phyloP scores from a whole-genome alignment of 2,329 filamentous ascomycete genomes.

The Fulvia fulva region DNA sequence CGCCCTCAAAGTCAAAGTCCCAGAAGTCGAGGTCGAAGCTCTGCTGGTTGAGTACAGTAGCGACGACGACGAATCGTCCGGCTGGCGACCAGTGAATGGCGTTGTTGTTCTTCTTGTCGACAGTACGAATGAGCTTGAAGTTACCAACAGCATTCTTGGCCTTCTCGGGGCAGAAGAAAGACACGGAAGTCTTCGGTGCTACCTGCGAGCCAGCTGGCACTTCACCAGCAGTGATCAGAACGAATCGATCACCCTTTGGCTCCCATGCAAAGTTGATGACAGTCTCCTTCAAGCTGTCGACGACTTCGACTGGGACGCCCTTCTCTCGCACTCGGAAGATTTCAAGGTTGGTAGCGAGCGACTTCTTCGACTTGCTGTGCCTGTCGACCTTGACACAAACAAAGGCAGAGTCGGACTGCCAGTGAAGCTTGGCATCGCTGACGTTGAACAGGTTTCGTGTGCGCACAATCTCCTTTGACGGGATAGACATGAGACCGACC shows the following conservation, averaged over 20 bases:
- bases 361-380: slow-evolving; percentile 99
- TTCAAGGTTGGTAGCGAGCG: slow-evolving; percentile 90
- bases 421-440: slow-evolving; percentile 94
- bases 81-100: slow-evolving; percentile 98
- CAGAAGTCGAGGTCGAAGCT: slow-evolving; percentile 96
- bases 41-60: slow-evolving; percentile 86
- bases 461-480: slow-evolving; percentile 88
- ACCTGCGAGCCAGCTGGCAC: slow-evolving; percentile 73
- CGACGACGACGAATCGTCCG: slow-evolving; percentile 91
- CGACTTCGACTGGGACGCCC: slow-evolving; percentile 95
- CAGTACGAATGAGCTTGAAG: slow-evolving; percentile 91
- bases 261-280: slow-evolving; percentile 99
- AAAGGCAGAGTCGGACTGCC: slow-evolving; percentile 92
- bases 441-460: slow-evolving; percentile 98
- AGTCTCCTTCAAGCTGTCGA: slow-evolving; percentile 95
- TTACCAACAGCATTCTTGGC: slow-evolving; percentile 81
- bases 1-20: slow-evolving; percentile 96
- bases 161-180: slow-evolving; percentile 97
- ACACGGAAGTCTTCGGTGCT: slow-evolving; percentile 86
- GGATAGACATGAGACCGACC: slow-evolving; percentile 93
- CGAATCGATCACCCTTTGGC: slow-evolving; percentile 94
- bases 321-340: slow-evolving; percentile 98
- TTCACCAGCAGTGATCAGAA: slow-evolving; percentile 93
- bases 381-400: slow-evolving; percentile 98
- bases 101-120: slow-evolving; percentile 99